Base-by-base conservation (phyloP, 805 yeast species). In the Nakazawaea laoshanensis region DNA sequence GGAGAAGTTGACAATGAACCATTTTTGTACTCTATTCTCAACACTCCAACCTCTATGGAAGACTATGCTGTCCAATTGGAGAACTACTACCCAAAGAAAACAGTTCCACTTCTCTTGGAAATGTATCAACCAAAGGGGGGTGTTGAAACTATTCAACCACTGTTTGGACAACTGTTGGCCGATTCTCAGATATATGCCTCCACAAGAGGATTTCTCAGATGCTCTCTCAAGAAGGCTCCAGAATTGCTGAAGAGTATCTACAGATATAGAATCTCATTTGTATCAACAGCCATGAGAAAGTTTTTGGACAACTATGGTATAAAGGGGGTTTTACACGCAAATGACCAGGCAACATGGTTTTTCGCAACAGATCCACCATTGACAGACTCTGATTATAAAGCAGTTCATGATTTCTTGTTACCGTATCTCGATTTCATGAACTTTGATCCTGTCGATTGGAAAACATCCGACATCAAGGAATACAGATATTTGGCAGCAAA, bases 111-210 rank as follows among this genome's bases (percentile, higher is more conserved):
- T 17, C 26, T 41, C 10, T 29, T 38, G 29, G 39, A 37, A 11
- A 31, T 36, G n/a, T 53, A 38, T 30, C 40, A 5, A 5, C 42
- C 44, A 14, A 39, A 41, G 25, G 33, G 42, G 32, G 36, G 42
- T 34, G 19, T 27, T 13, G 53, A 44, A 32, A 33, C 45, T 11
- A 17, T 51, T 23, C 39, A 49, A 23, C n/a, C 8, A 3, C 24
- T 12, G 9, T 62, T 50, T 45, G 66, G 66, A 17, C 42, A 45
- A 6, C 56, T 57, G 17, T 47, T 55, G 21, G 54, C 57, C 9
- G 65, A 59, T 38, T 54, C 57, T 5, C 66, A 62, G 37, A 60
- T 61, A 4, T 54, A 60, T 37, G 54, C 55, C 5, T 54, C 65
- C 2, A 40, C 48, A n/a, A 48, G 66, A 35, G 61, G 60, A 2